Evolutionary conservation across 2,329 filamentous ascomycete species (phyloP), one percentile per base, ranked within the genome.

Genomic region (Cladorrhinum sp.): DNA sequence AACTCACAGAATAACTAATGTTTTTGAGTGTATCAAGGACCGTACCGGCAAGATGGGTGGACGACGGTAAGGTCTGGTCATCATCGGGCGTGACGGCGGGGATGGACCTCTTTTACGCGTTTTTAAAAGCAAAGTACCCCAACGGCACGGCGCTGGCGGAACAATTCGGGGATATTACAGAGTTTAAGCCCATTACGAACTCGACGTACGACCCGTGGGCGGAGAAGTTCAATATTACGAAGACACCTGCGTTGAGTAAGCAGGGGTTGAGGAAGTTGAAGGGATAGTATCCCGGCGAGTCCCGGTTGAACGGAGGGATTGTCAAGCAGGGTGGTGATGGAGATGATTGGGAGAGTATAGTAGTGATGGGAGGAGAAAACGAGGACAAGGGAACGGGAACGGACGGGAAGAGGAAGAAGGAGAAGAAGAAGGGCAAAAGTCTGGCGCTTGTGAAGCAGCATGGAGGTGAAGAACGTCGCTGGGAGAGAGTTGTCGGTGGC

Each of bases 31-130:
- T n/a, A 12, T 27, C 16, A 24, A 66, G 64, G 66, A 78, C 86
- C 24, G 73, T 77, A 0, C 77, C 79, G 25, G 87, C 87, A 20
- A 78, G 88, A 41, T 90, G 85, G 83, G 82, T 88, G 0, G 75
- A 78, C 0, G 86, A 90, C 71, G 86, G 83, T 3, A 86, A 88
- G 60, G 74, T 89, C 7, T 90, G 87, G 86, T 85, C 83, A 2
- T 83, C 83, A 1, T 86, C 84, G 0, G 87, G 88, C 72, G 71
- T 76, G 9, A 74, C 74, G 2, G 71, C 75, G 3, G 73, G 71
- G 0, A 62, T 77, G 8, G 75, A 77, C 32, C 67, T 77, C 32
- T 66, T 70, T 18, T 74, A 76, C 45, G 73, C 68, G 22, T 77
- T 76, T 59, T 66, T 78, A 51, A 65, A 67, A 29, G 64, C 67